These are phyloP conservation scores for Rhynchospora tenuis DNA, from an alignment of 176 grass and related monocot genomes.

Conservation along the genomic window DNA sequence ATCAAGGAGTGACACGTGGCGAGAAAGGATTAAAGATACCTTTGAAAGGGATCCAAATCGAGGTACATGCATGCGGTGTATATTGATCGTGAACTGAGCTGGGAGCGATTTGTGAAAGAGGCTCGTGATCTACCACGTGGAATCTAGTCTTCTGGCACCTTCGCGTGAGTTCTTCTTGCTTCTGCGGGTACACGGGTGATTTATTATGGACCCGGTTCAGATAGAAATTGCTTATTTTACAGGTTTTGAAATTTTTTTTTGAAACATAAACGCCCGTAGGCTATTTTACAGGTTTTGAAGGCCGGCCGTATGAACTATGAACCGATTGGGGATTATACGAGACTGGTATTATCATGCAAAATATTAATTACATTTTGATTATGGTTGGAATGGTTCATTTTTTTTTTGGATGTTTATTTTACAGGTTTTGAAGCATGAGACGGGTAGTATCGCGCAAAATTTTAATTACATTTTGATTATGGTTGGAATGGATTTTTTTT, in stretches of 20 bases:
- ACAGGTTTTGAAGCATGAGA: too few species aligned
- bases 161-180: neutral
- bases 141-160: neutral
- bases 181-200: neutral
- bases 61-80: neutral
- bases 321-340: neutral
- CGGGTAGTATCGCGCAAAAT: too few species aligned
- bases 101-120: neutral
- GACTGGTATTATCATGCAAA: neutral
- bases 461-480: too few species aligned
- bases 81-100: neutral
- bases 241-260: too few species aligned
- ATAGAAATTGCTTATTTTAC: neutral
- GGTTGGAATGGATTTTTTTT: too few species aligned
- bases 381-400: too few species aligned
- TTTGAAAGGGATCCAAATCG: neutral
- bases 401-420: too few species aligned
- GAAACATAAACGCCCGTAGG: too few species aligned
- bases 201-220: slow-evolving; percentile 6
- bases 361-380: too few species aligned
- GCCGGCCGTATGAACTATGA: too few species aligned
- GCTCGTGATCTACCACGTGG: slow-evolving; percentile 4
- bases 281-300: too few species aligned
- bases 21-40: neutral
- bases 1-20: neutral